Base-by-base conservation (phyloP, 1,284 basidiomycete genomes). In the Pholiota adiposa region DNA sequence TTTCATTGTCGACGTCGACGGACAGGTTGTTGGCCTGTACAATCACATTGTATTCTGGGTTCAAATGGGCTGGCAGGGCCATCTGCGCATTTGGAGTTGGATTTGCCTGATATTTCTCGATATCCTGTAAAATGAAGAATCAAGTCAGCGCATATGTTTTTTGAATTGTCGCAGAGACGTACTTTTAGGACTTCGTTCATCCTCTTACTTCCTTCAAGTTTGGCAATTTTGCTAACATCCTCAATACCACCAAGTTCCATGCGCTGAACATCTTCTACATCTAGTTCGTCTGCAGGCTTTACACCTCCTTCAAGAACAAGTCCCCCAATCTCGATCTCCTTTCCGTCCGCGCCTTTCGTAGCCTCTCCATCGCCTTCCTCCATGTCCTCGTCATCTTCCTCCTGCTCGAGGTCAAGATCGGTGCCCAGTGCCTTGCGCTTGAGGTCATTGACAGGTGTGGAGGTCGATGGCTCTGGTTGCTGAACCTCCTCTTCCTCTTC, bases 1-100 rank as follows among this genome's bases (percentile, higher is more conserved):
- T 94, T 75, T 99, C 97, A 69, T 99, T 99, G 76, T 99, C 97
- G 1, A 99, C 90, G 68, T 99, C 97, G 18, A 99, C 97, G 0
- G 96, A 96, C 61, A 98, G 81, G 77, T 99, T 99, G 80, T 99
- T 99, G 12, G 97, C 94, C 66, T 94, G 89, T 2, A 99, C 97
- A 68, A 99, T 98, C 60, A 99, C 83, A 62, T 90, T 88, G 77
- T 99, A 99, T 75, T 99, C 97, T 0, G 94, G 94, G 72, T 97
- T 96, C 64, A 96, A 85, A 73, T 96, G 94, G 0, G 94, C 87
- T 12, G 94, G 92, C 40, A 83, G 80, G 2, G 84, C 84, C 83
- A 88, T 93, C 66, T 89, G 85, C 63, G 95, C 90, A 11, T 87
- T 82, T 0, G 94, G 88, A 51, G 88, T 88, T 1, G 90, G 90